Evolutionary conservation across 352 stramenopile genomes (phyloP), one percentile per base, ranked within the genome.

Genomic region (Phytopythium litorale): DNA sequence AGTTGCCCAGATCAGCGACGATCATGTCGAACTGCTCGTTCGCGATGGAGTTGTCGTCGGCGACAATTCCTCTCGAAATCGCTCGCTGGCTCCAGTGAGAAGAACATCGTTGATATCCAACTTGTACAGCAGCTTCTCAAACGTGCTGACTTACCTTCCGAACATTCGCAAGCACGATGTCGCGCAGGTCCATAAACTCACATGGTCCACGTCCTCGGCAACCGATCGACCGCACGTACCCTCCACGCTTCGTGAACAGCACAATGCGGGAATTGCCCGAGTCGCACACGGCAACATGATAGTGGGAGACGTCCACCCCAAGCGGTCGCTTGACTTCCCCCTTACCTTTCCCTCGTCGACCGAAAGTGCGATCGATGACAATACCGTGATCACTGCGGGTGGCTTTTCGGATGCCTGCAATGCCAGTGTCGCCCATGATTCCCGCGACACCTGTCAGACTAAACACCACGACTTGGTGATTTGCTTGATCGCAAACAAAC

Each of bases 21-120:
- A 89, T 68, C 28, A 82, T 73, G 21, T 91, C 79, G 54, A 92
- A 92, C 32, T 88, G 76, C 49, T 92, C 83, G 38, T 76, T 91
- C 18, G 75, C 70, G 45, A 89, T 65, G 2, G 55, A 63, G 15
- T 63, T 72, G 12, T 69, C 72, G 51, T 76, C 64, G n/a, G 49
- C 19, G 18, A 54, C 46, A 21, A 85, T 15, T 0, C 75, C 79
- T n/a, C 81, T 66, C 15, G 65, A 71, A 9, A 88, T 62, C 2
- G 64, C 80, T 6, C 75, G 67, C 79, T 90, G 35, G 15, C 11
- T 23, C 23, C 32, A 64, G 18, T 38, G 25, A 59, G 3, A 3
- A 53, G 23, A 42, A 53, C 49, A 64, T n/a, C 28, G 45, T 60
- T 35, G 8, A 23, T 15, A 65, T 30, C 33, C 1, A 54, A 42